Evolutionary conservation across 192 early-diverging fungal genomes (phyloP), one percentile per base, ranked within the genome.

Genomic region (Mortierella antarctica): DNA sequence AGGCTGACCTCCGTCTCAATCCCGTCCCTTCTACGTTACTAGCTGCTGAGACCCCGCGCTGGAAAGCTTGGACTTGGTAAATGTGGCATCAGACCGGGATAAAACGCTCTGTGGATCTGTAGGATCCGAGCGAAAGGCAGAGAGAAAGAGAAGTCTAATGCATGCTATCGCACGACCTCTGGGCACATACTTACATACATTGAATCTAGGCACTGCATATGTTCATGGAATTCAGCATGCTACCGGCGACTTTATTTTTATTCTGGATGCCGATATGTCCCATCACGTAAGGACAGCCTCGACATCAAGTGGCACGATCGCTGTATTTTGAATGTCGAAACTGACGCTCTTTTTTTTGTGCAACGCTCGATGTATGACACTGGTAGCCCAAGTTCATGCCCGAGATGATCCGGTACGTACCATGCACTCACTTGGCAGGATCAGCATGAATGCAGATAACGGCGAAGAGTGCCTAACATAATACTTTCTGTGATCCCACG

Each of bases 201-300:
- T 63, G 3, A 6, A 21, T 20, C 49, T 70, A 88, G 88, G 96
- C 23, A 98, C 97, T 4, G 97, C 97, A 31, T 99, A 99, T 70
- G 89, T 97, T 17, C 93, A 99, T 78, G 97, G 96, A 46, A 93
- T 97, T 31, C 89, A 97, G 83, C 91, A 92, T 82, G 95, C 95
- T 13, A 97, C 95, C 18, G 97, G 97, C 48, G 94, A 97, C 85
- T 97, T 92, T 89, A 88, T 98, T 46, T 94, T 99, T 71, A 98
- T 99, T 78, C 94, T 99, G 96, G 97, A 99, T 74, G 96, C 97
- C 21, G 97, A 99, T 78, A 96, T 99, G 91, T 98, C 96, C 31
- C 97, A 99, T 83, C 97, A 99, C 74, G 94, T 96, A 92, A 82
- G 72, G 54, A 20, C 10, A 40, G 46, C 11, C 5, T 20, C n/a